Percentiles rank a stretch among this genome's conserved stretches.
phyloP scores from a whole-genome alignment of 2,329 filamentous ascomycete genomes.

The Hypocreales sp. region DNA sequence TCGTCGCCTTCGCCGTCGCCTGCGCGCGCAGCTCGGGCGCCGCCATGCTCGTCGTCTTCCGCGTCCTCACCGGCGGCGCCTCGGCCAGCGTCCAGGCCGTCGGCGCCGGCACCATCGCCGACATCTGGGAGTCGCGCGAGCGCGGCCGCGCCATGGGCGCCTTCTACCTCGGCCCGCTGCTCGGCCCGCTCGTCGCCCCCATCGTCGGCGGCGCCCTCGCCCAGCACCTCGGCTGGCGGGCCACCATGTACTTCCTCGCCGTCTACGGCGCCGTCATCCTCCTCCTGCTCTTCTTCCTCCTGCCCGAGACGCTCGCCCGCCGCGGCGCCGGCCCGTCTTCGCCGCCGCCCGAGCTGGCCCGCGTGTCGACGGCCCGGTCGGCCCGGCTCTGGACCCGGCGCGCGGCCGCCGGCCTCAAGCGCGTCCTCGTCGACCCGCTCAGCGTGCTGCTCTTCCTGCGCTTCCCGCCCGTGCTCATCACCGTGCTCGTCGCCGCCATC shows the following conservation, averaged over 20 bases:
- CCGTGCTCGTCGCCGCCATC: constrained; percentile 58
- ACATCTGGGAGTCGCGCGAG: constrained; percentile 61
- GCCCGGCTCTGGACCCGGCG: constrained; percentile 39
- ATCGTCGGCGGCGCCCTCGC: constrained; percentile 64
- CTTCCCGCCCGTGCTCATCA: constrained; percentile 58
- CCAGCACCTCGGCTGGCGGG: constrained; percentile 55
- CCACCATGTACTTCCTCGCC: constrained; percentile 63
- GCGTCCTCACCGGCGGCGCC: constrained; percentile 58
- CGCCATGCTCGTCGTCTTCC: constrained; percentile 62
- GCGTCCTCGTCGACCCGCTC: constrained; percentile 56
- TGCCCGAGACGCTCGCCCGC: constrained; percentile 48
- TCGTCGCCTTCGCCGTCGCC: constrained; percentile 54
- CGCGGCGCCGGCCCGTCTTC: constrained; percentile 9
- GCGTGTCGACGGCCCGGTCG: constrained; percentile 47
- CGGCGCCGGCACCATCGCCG: constrained; percentile 68
- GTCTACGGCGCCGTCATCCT: constrained; percentile 50
- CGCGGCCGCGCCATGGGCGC: constrained; percentile 67
- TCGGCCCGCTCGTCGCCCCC: constrained; percentile 59
- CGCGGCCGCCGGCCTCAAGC: constrained; percentile 37
- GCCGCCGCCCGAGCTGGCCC: constrained; percentile 10
- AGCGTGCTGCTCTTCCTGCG: constrained; percentile 55
- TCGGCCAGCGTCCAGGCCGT: constrained; percentile 71
- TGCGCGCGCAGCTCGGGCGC: constrained; percentile 56
- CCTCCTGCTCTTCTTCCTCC: constrained; percentile 39
- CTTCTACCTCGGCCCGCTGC: constrained; percentile 67